These are phyloP conservation scores for Glebionis coronaria DNA, from an alignment of 129 eudicot genomes.

Conservation along the genomic window DNA sequence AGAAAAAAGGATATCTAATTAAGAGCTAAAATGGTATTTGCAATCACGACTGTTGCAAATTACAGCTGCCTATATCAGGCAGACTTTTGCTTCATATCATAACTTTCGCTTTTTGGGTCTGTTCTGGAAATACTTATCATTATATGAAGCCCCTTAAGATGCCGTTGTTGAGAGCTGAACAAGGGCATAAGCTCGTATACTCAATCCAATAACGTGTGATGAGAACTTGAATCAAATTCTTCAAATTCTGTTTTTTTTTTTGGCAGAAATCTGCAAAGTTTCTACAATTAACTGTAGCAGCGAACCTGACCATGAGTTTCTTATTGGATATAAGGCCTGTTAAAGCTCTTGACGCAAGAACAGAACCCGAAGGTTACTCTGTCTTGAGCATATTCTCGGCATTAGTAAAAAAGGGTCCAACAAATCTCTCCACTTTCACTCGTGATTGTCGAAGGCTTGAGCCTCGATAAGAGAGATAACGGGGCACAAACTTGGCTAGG, in stretches of 20 bases:
- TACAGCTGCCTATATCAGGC: conserved; percentile 5
- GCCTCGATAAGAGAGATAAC: conserved; percentile 83
- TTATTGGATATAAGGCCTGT: conserved; percentile 79
- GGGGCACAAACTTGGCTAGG: conserved; percentile 92
- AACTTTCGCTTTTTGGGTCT: conserved; percentile 42
- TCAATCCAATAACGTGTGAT: conserved; percentile 69
- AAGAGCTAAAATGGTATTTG: too few species aligned
- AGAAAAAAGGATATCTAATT: too few species aligned
- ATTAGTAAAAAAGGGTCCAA: too few species aligned
- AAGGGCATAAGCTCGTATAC: conserved; percentile 34
- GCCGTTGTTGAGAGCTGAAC: conserved; percentile 56
- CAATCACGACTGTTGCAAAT: conserved; percentile 4
- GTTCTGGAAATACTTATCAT: conserved; percentile 80
- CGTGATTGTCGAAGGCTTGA: conserved; percentile 83
- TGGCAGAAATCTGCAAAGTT: conserved; percentile 53
- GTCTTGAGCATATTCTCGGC: too few species aligned
- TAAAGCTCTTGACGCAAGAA: conserved; percentile 85
- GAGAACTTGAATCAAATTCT: conserved; percentile 55
- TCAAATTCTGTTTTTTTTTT: conserved; percentile 51
- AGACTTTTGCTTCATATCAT: conserved; percentile 19
- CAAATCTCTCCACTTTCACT: too few species aligned
- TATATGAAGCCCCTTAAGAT: conserved; percentile 61
- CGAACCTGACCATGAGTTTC: conserved; percentile 87
- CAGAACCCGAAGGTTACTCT: too few species aligned
- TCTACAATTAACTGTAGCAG: conserved; percentile 77